These are phyloP conservation scores for Aphanomyces astaci DNA, from an alignment of 352 stramenopile genomes.

Conservation along the genomic window DNA sequence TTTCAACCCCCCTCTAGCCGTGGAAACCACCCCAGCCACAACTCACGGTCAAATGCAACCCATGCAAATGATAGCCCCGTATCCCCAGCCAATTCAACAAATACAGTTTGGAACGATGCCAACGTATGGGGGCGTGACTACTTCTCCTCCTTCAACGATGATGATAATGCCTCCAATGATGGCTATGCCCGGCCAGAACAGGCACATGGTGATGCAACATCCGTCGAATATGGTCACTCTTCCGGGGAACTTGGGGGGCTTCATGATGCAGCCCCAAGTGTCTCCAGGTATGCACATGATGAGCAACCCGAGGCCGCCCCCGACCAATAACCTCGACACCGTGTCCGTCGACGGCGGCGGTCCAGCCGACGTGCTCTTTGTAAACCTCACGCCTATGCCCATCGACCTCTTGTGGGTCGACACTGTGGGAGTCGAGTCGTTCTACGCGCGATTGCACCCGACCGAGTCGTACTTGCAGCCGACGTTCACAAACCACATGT, in stretches of 20 bases:
- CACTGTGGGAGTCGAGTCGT: neutral
- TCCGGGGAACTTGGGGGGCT: no score
- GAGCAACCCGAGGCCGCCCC: no score
- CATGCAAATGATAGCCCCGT: neutral
- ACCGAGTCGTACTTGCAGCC: neutral
- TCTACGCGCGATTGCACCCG: neutral
- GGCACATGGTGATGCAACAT: neutral
- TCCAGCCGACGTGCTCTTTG: neutral
- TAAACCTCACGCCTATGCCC: neutral
- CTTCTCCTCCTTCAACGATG: neutral
- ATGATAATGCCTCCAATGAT: neutral
- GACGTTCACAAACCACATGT: neutral
- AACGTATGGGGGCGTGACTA: neutral
- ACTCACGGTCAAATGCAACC: neutral
- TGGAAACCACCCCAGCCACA: neutral
- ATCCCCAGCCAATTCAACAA: neutral
- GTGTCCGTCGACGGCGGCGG: neutral
- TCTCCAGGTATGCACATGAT: neutral
- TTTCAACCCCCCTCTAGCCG: neutral
- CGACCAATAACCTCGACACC: neutral
- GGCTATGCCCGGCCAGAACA: neutral
- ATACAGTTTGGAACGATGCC: neutral
- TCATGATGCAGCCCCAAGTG: neutral
- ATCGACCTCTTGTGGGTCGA: neutral
- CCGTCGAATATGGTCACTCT: neutral